Conservation (phyloP, 495 filamentous ascomycete genomes). For the Penicillium flavigenum region DNA sequence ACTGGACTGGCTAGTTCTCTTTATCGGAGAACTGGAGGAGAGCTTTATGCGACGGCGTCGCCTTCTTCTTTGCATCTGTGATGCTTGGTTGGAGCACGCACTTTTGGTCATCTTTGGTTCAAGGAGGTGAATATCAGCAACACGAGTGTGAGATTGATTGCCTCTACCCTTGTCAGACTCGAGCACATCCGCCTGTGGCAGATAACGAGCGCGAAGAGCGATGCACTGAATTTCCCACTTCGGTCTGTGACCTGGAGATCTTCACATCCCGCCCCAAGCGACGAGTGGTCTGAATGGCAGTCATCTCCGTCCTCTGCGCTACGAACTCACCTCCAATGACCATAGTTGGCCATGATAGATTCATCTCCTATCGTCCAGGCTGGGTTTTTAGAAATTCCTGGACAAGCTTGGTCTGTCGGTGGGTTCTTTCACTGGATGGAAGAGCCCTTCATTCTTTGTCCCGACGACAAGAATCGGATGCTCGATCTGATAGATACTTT, state of each 20-base stretch:
- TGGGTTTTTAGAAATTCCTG: constrained; percentile 38
- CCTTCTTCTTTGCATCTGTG: constrained; percentile 38
- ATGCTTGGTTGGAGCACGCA: constrained; percentile 31
- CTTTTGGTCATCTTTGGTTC: constrained; percentile 16
- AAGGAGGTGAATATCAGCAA: constrained; percentile 11
- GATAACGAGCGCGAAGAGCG: constrained; percentile 17
- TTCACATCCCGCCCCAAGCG: constrained; percentile 13
- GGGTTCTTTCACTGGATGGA: constrained; percentile 31
- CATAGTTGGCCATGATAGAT: constrained; percentile 36
- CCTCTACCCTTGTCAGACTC: constrained; percentile 11
- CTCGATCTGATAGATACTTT: constrained; percentile 15
- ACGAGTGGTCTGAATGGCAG: constrained; percentile 5
- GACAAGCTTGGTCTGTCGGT: constrained; percentile 36
- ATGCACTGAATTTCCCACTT: background rate
- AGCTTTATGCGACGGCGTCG: constrained; percentile 25
- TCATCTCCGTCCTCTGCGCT: background rate
- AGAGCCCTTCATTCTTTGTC: constrained; percentile 23
- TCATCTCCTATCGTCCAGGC: constrained; percentile 53
- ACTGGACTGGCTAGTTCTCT: constrained; percentile 41
- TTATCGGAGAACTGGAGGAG: constrained; percentile 31
- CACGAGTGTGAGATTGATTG: background rate
- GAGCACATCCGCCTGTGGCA: constrained; percentile 26
- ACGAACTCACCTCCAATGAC: constrained; percentile 5
- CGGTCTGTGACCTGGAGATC: constrained; percentile 28
- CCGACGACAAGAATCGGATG: constrained; percentile 30